Evolutionary conservation across 2,329 filamentous ascomycete species (phyloP).

Genomic region (Neonectria sp.): DNA sequence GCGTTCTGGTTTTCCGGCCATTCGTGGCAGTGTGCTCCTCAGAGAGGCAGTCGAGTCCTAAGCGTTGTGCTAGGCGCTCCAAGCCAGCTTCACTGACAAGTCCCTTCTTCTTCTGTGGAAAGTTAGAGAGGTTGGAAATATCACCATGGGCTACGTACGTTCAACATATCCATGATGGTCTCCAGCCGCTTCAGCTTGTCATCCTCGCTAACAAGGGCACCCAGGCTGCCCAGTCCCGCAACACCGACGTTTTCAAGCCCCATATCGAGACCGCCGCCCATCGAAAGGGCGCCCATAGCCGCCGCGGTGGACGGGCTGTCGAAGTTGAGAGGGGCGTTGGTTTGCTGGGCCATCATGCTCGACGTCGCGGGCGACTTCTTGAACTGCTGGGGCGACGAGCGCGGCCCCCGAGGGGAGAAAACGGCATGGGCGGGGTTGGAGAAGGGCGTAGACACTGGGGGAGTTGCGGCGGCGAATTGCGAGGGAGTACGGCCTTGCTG

Average conservation of each 20-base stretch:
- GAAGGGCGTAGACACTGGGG: slow-evolving; percentile 78
- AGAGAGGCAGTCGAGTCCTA: slow-evolving; percentile 77
- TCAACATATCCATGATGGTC: slow-evolving; percentile 64
- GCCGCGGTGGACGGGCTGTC: slow-evolving; percentile 76
- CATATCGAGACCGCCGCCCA: slow-evolving; percentile 67
- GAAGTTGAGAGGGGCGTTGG: slow-evolving; percentile 68
- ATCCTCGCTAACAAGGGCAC: slow-evolving; percentile 63
- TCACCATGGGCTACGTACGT: slow-evolving; percentile 54
- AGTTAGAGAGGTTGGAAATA: slow-evolving; percentile 18
- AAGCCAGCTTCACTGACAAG: slow-evolving; percentile 82
- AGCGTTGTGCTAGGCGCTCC: slow-evolving; percentile 77
- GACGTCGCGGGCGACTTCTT: slow-evolving; percentile 74
- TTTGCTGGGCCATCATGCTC: slow-evolving; percentile 63
- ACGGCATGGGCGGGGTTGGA: slow-evolving; percentile 70
- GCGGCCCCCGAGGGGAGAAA: slow-evolving; percentile 71
- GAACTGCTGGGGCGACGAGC: slow-evolving; percentile 75
- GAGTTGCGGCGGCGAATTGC: slow-evolving; percentile 70
- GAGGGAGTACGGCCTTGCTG: slow-evolving; percentile 64
- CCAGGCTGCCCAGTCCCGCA: slow-evolving; percentile 60
- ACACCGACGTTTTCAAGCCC: slow-evolving; percentile 67
- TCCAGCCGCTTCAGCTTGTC: slow-evolving; percentile 70
- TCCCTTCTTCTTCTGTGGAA: slow-evolving; percentile 64
- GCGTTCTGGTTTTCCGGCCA: slow-evolving; percentile 65
- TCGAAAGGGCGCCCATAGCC: slow-evolving; percentile 70
- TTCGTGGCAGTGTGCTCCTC: slow-evolving; percentile 66